Conservation (phyloP, 1,139 yeast species). For the Protomyces arabidopsidicola region DNA sequence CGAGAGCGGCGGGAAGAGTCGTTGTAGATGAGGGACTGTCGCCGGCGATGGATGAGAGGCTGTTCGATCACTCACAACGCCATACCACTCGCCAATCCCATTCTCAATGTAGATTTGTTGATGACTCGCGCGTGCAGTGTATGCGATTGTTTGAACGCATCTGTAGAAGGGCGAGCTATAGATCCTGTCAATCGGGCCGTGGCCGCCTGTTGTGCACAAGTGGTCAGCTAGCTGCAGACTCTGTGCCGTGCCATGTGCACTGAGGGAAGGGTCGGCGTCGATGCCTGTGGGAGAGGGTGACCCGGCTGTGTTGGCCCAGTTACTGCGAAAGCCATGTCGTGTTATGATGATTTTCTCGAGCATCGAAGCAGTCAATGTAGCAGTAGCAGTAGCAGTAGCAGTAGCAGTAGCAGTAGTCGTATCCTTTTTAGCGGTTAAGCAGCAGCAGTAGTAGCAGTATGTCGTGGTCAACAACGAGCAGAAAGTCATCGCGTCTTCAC, state of each 20-base stretch:
- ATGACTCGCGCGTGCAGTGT: slow-evolving; percentile 55
- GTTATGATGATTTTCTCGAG: slow-evolving; percentile 24
- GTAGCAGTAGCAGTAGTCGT: too few relatives aligned
- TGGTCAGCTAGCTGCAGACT: slow-evolving; percentile 66
- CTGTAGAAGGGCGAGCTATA: slow-evolving; percentile 82
- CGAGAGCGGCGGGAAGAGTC: slow-evolving; percentile 51
- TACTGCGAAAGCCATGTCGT: slow-evolving; percentile 72
- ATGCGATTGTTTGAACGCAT: slow-evolving; percentile 76
- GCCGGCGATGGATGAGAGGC: slow-evolving; percentile 48
- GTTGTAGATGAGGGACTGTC: slow-evolving; percentile 45
- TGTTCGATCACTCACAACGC: slow-evolving; percentile 34
- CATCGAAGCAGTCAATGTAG: neutral
- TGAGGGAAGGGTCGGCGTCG: slow-evolving; percentile 73
- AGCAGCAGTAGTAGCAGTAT: too few relatives aligned
- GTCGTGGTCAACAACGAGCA: too few relatives aligned
- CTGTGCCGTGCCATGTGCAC: slow-evolving; percentile 74
- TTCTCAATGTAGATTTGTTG: slow-evolving; percentile 60
- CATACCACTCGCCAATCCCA: slow-evolving; percentile 55
- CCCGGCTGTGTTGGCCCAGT: slow-evolving; percentile 52
- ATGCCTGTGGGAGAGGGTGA: slow-evolving; percentile 55
- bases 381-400: too few relatives aligned
- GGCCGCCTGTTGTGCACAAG: slow-evolving; percentile 41
- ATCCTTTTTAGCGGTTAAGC: too few relatives aligned
- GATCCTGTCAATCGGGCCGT: slow-evolving; percentile 53
- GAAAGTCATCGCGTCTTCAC: neutral